phyloP scores from a whole-genome alignment of 176 grass and related monocot species.

The Rhipidocladum racemiflorum region DNA sequence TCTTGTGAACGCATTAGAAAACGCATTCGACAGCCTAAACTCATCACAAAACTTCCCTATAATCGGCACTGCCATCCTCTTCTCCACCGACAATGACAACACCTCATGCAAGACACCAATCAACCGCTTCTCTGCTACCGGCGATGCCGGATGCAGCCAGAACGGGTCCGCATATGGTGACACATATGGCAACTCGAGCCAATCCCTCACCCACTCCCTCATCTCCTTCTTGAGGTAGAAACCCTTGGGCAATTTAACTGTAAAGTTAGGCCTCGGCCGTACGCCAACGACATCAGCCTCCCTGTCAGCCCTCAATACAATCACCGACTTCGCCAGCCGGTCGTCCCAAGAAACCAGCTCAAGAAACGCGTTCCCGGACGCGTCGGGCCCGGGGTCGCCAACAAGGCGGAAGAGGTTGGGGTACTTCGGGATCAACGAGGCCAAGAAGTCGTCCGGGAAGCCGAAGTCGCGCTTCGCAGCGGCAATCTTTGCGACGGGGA shows the following conservation, averaged over 20 bases:
- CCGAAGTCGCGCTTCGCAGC: conserved; percentile 76
- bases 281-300: conserved; percentile 58
- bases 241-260: conserved; percentile 55
- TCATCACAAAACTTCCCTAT: conserved; percentile 82
- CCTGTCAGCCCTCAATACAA: conserved; percentile 66
- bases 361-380: conserved; percentile 49
- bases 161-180: conserved; percentile 62
- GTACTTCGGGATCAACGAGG: conserved; percentile 56
- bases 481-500: conserved; percentile 61
- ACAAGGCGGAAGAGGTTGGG: conserved; percentile 37
- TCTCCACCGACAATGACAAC: conserved; percentile 60
- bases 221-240: conserved; percentile 91
- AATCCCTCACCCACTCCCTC: conserved; percentile 82
- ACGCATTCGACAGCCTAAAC: conserved; percentile 67
- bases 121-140: conserved; percentile 71
- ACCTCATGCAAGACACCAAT: conserved; percentile 78
- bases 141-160: conserved; percentile 37
- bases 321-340: conserved; percentile 50
- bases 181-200: conserved; percentile 80
- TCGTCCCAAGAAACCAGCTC: conserved; percentile 71
- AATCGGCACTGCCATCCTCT: conserved; percentile 56
- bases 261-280: conserved; percentile 68
- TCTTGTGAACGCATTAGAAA: conserved; percentile 65
- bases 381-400: conserved; percentile 44
- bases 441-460: conserved; percentile 74